Evolutionary conservation across 2,329 filamentous ascomycete species (phyloP), one percentile per base, ranked within the genome.

Genomic region (Colletotrichum sp.): DNA sequence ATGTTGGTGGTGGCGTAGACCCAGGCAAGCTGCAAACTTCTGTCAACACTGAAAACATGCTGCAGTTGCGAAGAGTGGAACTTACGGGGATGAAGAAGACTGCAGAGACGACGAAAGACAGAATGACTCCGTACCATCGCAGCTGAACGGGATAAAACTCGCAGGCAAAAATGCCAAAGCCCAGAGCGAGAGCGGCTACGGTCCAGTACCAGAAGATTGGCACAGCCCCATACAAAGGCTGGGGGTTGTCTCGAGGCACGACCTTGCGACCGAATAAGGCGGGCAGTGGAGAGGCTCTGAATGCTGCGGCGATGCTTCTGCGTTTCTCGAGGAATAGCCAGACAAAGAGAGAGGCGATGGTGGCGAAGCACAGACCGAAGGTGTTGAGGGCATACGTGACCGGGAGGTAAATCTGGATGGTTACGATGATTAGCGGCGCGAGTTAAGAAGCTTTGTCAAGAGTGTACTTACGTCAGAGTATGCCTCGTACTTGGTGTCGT

Each of bases 301-400:
- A 69, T 1, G 69, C 61, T 2, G 69, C 59, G 5, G 61, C 62
- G 5, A 84, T 75, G 13, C 79, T 81, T 5, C 78, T 71, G 0
- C 82, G 80, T 71, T 83, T 83, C 69, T 84, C 82, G 0, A 83
- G 79, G 9, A 80, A 78, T 3, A 82, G 71, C 82, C 82, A 84
- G 9, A 82, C 79, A 16, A 83, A 82, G 0, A 84, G 80, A 1
- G 82, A 83, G 0, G 87, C 86, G 30, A 90, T 86, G 15, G 88
- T 87, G 7, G 89, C 89, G 71, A 91, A 91, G 3, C 87, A 87
- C 3, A 90, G 84, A 3, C 89, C 89, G 75, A 90, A 91, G 0
- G 87, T 88, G 5, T 88, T 88, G 0, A 89, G 87, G 0, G 84
- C 84, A 61, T 84, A 86, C 0, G 84, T 85, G 1, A 83, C 80